These are phyloP conservation scores for Ordospora colligata DNA, from an alignment of 371 early-diverging fungal genomes.

Conservation along the genomic window DNA sequence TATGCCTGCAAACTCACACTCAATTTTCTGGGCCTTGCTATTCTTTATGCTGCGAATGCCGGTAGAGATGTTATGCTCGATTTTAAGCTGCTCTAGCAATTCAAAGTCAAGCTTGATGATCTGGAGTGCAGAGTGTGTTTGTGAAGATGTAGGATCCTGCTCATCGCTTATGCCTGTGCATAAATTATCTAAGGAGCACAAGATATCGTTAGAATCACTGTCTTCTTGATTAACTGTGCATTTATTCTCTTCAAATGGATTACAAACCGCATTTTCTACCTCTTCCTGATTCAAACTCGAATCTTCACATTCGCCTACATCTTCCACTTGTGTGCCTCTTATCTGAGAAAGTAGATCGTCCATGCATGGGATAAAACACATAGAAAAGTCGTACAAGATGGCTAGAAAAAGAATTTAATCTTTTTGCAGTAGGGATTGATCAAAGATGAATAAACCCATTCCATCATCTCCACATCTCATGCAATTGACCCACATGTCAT, in stretches of 20 bases:
- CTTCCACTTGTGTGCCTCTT: neutral
- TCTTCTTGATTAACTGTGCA: neutral
- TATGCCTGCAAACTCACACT: neutral
- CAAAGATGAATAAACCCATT: conserved; percentile 13
- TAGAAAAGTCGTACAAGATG: neutral
- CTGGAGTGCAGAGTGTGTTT: neutral
- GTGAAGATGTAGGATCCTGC: conserved; percentile 9
- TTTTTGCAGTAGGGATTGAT: conserved; percentile 1
- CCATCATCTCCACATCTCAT: conserved; percentile 30
- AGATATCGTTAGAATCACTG: neutral
- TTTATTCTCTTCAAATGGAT: neutral
- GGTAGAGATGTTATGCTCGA: neutral
- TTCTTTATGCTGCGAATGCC: neutral
- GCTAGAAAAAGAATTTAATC: neutral
- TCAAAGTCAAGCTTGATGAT: conserved; percentile 36
- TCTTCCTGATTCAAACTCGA: no score
- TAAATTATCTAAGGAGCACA: no score
- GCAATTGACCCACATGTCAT: conserved; percentile 22
- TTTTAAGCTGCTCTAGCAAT: neutral
- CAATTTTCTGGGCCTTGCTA: conserved; percentile 8
- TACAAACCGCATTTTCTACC: no score
- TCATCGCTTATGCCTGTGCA: neutral
- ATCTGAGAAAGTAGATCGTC: neutral
- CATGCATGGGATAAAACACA: neutral
- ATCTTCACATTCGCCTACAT: neutral